These are phyloP conservation scores for Selenicereus undatus DNA, from an alignment of 148 eudicot genomes.

Conservation along the genomic window DNA sequence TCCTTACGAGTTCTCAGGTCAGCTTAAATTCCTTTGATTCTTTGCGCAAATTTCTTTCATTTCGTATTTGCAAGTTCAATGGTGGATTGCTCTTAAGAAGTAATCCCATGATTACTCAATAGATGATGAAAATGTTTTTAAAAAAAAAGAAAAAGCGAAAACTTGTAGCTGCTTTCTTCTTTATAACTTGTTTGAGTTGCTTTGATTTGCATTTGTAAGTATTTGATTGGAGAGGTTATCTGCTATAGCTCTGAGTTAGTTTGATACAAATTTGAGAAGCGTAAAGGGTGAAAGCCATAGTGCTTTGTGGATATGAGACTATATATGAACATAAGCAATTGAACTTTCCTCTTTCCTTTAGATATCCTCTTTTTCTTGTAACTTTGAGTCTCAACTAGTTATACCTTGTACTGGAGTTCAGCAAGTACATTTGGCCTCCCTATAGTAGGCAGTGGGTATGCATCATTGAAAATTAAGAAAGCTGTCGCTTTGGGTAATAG, in stretches of 20 bases:
- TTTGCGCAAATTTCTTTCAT: not conserved
- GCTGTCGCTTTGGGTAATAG: too few species aligned
- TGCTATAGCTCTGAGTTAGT: not conserved
- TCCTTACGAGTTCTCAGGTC: constrained; percentile 83
- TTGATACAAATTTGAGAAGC: not conserved
- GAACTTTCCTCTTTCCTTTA: not conserved
- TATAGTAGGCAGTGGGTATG: too few species aligned
- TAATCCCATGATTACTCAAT: not conserved
- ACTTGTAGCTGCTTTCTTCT: too few species aligned
- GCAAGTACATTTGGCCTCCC: too few species aligned
- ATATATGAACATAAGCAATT: not conserved
- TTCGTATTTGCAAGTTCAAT: not conserved
- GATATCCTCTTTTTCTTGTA: not conserved
- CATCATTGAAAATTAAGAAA: too few species aligned
- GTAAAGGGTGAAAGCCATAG: too few species aligned
- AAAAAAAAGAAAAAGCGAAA: not conserved
- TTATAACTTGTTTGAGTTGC: not conserved
- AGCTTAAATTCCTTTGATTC: not conserved
- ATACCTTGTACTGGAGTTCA: too few species aligned
- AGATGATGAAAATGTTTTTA: not conserved
- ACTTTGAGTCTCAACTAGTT: too few species aligned
- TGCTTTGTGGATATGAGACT: too few species aligned
- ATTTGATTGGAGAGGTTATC: not conserved
- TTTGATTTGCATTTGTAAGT: not conserved
- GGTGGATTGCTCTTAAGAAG: not conserved